Percentiles rank a stretch among this genome's conserved stretches.
These are phyloP conservation scores for Fallopia convolvulus DNA, from an alignment of 148 eudicot genomes.

Conservation along the genomic window DNA sequence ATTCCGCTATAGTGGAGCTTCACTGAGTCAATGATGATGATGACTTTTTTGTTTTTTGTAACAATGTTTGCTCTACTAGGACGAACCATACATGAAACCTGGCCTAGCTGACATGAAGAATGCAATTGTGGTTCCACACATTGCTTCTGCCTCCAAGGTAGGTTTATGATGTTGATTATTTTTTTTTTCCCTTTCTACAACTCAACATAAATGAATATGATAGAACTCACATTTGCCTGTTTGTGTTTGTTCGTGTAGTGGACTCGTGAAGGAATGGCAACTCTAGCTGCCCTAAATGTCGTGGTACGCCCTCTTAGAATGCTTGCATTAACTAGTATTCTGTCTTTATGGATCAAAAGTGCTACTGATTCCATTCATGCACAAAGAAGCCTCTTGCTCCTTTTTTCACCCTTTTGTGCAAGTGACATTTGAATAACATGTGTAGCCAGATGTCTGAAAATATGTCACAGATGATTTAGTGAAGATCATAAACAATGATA, in stretches of 20 bases:
- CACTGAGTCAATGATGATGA: too few species aligned
- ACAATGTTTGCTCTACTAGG: conserved; percentile 30
- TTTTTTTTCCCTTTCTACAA: not conserved
- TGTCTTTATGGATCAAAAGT: not conserved
- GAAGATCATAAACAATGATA: not conserved
- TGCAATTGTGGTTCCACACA: conserved; percentile 91
- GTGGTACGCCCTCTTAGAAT: conserved; percentile 41
- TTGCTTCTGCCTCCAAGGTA: conserved; percentile 99
- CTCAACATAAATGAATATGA: not conserved
- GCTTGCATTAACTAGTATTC: not conserved
- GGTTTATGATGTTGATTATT: not conserved
- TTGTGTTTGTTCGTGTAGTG: conserved; percentile 47
- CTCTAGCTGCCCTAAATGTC: conserved; percentile 89
- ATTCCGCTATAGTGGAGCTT: too few species aligned
- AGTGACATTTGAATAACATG: not conserved
- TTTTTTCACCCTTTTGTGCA: too few species aligned
- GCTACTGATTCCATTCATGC: not conserved
- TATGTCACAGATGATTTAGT: not conserved
- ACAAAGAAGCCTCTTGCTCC: too few species aligned
- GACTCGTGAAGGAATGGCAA: conserved; percentile 99
- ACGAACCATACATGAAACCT: conserved; percentile 97
- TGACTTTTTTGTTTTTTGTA: too few species aligned
- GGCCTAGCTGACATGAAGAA: conserved; percentile 94
- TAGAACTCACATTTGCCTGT: conserved; percentile 10
- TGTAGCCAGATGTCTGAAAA: too few species aligned